Percentiles rank a stretch among this genome's conserved stretches.
Conservation (phyloP, 2,329 filamentous ascomycete genomes). For the Sporothrix inflata region DNA sequence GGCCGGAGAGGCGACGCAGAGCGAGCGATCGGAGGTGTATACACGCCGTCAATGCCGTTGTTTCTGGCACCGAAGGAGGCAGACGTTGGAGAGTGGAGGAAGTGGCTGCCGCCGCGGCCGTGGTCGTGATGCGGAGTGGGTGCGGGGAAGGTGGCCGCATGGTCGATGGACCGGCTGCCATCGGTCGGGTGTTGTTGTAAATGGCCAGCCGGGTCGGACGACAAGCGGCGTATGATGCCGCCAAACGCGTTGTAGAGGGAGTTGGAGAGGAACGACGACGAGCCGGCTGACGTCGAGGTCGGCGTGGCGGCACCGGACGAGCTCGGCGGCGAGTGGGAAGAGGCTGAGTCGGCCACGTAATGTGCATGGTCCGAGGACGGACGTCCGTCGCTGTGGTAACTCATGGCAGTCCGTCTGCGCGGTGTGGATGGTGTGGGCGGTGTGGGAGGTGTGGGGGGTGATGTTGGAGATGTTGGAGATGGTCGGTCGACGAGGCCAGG, state of each 20-base stretch:
- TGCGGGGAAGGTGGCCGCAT: conserved; percentile 22
- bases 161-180: conserved; percentile 20
- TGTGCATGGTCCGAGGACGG: conserved; percentile 19
- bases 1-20: conserved; percentile 80
- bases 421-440: not conserved
- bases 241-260: conserved; percentile 53
- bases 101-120: conserved; percentile 18
- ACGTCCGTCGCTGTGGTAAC: conserved; percentile 4
- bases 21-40: conserved; percentile 55
- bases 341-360: not conserved
- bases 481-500: no score
- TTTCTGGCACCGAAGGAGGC: not conserved
- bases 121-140: not conserved
- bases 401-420: conserved; percentile 15
- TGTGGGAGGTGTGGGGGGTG: not conserved
- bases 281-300: conserved; percentile 38
- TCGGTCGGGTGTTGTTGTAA: conserved; percentile 29
- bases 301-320: conserved; percentile 31
- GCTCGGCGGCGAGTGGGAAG: conserved; percentile 25
- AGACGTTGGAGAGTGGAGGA: conserved; percentile 13
- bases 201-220: conserved; percentile 49
- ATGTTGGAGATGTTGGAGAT: not conserved
- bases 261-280: conserved; percentile 40
- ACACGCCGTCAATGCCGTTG: conserved; percentile 34
- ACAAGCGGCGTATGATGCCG: conserved; percentile 70